Evolutionary conservation across 2,329 filamentous ascomycete species (phyloP).

Genomic region (Fusarium sp.): DNA sequence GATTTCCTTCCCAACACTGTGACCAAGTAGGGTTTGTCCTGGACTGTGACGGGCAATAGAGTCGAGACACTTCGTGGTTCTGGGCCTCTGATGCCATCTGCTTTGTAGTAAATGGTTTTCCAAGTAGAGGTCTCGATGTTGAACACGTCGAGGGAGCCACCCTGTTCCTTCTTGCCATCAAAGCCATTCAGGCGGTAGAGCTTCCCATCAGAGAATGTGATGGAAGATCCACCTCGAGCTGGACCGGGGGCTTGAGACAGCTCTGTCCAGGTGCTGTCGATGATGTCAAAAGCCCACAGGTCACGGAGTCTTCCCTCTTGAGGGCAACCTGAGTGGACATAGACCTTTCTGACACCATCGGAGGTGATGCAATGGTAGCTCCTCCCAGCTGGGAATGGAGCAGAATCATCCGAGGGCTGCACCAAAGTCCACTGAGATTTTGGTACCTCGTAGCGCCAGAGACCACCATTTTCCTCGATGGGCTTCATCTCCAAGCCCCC

Average conservation of each 20-base stretch:
- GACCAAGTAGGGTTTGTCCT: slow-evolving; percentile 46
- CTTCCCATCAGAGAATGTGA: slow-evolving; percentile 52
- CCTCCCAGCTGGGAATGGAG: slow-evolving; percentile 58
- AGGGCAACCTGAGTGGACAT: slow-evolving; percentile 72
- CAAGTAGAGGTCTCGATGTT: slow-evolving; percentile 41
- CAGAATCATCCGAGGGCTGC: slow-evolving; percentile 50
- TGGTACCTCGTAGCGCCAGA: slow-evolving; percentile 66
- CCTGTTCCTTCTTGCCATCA: slow-evolving; percentile 70
- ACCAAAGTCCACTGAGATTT: slow-evolving; percentile 56
- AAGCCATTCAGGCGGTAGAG: slow-evolving; percentile 75
- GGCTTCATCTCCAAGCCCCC: slow-evolving; percentile 70
- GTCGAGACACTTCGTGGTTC: slow-evolving; percentile 49
- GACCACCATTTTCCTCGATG: slow-evolving; percentile 66
- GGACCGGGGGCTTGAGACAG: slow-evolving; percentile 65
- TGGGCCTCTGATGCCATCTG: slow-evolving; percentile 47
- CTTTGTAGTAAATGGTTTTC: slow-evolving; percentile 39
- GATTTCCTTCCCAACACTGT: slow-evolving; percentile 56
- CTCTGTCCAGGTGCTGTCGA: slow-evolving; percentile 61
- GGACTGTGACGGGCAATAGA: slow-evolving; percentile 39
- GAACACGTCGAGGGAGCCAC: slow-evolving; percentile 66
- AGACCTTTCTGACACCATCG: slow-evolving; percentile 58
- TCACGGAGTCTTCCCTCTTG: slow-evolving; percentile 67
- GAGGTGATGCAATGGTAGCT: slow-evolving; percentile 68
- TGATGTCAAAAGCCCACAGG: slow-evolving; percentile 69
- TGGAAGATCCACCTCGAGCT: slow-evolving; percentile 54